Conservation (phyloP, 768 basidiomycete species). For the Boletus eberwhitei region DNA sequence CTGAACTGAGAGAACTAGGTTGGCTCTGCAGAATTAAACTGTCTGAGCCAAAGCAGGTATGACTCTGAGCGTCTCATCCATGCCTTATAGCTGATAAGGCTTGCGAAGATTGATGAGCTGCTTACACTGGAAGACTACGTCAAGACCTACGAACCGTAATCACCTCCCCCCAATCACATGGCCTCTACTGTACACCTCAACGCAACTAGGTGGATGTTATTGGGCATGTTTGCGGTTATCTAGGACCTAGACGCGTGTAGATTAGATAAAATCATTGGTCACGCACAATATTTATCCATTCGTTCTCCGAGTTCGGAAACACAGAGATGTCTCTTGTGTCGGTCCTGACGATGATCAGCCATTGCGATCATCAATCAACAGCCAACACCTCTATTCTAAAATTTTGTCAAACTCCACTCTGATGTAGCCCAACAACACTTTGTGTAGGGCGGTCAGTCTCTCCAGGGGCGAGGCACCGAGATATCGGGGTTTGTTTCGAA, state of each 20-base stretch:
- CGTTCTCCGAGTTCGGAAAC: not conserved
- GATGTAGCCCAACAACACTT: too few species aligned
- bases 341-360: not conserved
- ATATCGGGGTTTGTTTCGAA: too few species aligned
- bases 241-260: conserved; percentile 11
- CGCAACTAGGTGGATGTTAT: not conserved
- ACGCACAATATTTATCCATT: not conserved
- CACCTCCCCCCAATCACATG: not conserved
- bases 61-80: conserved; percentile 8
- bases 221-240: not conserved
- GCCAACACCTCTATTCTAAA: too few species aligned
- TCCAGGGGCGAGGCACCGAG: too few species aligned
- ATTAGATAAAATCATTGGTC: conserved; percentile 6
- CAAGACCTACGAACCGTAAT: conserved; percentile 47
- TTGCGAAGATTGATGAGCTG: conserved; percentile 59
- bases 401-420: too few species aligned
- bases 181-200: conserved; percentile 4
- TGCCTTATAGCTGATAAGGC: not conserved
- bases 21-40: conserved; percentile 96
- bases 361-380: too few species aligned
- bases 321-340: not conserved
- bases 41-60: conserved; percentile 72
- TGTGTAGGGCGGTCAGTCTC: too few species aligned
- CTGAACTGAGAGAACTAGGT: conserved; percentile 44
- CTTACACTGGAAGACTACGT: conserved; percentile 77